Conservation (phyloP, 768 basidiomycete genomes). For the Rhodotorula babjevae region DNA sequence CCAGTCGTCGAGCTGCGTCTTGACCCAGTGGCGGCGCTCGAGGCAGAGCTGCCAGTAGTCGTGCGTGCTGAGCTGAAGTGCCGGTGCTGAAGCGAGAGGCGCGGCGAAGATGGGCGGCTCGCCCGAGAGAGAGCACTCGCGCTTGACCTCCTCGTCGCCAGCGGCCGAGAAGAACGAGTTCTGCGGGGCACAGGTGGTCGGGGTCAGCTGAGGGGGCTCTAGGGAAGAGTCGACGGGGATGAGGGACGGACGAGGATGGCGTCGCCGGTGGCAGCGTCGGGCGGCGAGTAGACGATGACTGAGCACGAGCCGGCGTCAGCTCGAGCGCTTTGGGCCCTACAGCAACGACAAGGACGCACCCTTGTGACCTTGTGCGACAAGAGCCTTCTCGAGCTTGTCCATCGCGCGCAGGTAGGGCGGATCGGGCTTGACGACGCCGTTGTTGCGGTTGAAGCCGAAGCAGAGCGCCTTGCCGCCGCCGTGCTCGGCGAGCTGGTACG, state of each 20-base stretch:
- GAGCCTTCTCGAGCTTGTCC: slow-evolving; percentile 56
- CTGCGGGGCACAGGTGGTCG: too few species aligned
- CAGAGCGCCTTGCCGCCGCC: slow-evolving; percentile 53
- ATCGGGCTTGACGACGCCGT: slow-evolving; percentile 57
- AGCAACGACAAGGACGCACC: too few species aligned
- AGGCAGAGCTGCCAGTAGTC: slow-evolving; percentile 65
- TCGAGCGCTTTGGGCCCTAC: too few species aligned
- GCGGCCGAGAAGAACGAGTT: slow-evolving; percentile 44
- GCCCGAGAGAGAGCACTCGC: slow-evolving; percentile 44
- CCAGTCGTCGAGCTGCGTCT: slow-evolving; percentile 63
- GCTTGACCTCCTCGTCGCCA: slow-evolving; percentile 52
- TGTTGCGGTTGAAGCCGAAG: slow-evolving; percentile 63
- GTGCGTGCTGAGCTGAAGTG: slow-evolving; percentile 52
- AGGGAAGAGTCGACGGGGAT: too few species aligned
- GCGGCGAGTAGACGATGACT: slow-evolving; percentile 69
- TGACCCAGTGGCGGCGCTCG: slow-evolving; percentile 55
- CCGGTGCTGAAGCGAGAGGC: slow-evolving; percentile 30
- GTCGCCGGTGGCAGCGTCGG: slow-evolving; percentile 55
- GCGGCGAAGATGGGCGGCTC: slow-evolving; percentile 60
- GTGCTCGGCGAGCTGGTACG: slow-evolving; percentile 60
- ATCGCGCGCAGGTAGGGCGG: slow-evolving; percentile 64
- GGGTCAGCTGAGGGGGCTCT: too few species aligned
- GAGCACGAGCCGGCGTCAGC: too few species aligned
- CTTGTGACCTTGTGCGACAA: slow-evolving; percentile 61
- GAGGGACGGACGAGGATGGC: slow-evolving; percentile 48